Conservation (phyloP, 208 protist genomes). For the Naegleria lovaniensis region DNA sequence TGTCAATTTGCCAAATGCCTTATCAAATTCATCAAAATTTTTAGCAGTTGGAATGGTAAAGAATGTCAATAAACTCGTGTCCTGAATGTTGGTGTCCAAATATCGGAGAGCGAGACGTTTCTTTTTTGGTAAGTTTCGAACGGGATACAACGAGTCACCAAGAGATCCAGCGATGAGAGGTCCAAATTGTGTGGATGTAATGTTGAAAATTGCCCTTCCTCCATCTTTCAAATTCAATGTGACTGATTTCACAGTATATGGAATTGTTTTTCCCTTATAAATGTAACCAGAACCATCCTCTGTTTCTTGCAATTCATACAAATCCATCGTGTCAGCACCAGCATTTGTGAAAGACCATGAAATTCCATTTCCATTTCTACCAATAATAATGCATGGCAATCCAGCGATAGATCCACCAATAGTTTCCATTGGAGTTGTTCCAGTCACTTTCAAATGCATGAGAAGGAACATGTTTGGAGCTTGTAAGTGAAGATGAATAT, state of each 20-base stretch:
- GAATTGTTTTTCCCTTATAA: no score
- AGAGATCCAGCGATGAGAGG: not conserved
- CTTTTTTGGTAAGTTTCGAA: not conserved
- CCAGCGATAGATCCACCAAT: not conserved
- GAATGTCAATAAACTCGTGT: not conserved
- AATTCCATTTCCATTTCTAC: conserved; percentile 17
- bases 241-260: not conserved
- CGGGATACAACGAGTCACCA: not conserved
- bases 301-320: not conserved
- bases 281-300: not conserved
- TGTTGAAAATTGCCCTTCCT: not conserved
- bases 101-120: not conserved
- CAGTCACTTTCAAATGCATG: not conserved
- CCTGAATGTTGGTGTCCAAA: not conserved
- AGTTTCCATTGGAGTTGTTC: not conserved
- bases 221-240: not conserved
- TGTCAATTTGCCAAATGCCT: not conserved
- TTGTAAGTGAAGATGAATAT: conserved; percentile 14
- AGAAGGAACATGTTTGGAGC: not conserved
- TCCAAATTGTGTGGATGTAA: not conserved
- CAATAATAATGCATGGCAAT: conserved; percentile 14
- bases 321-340: not conserved
- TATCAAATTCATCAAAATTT: not conserved
- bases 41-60: not conserved
- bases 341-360: conserved; percentile 13